A percentile compares a stretch with the other conserved stretches of the same genome.
These are phyloP conservation scores for Pseudogymnoascus sp. DNA, from an alignment of 2,329 filamentous ascomycete genomes.

Conservation along the genomic window DNA sequence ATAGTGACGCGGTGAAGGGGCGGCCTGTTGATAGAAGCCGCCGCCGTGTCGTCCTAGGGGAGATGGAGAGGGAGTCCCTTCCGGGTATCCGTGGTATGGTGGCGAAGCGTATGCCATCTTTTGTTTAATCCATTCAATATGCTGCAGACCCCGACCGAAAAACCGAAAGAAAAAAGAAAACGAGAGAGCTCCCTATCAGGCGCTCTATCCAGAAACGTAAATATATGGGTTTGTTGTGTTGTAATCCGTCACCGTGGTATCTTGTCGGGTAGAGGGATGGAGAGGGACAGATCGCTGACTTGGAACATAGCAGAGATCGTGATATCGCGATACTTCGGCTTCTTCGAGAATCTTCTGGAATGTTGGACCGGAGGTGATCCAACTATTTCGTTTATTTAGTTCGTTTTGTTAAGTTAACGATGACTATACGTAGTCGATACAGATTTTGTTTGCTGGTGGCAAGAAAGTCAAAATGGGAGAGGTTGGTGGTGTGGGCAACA, in stretches of 20 bases:
- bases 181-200: background rate
- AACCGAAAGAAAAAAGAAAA: slow-evolving; percentile 5
- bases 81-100: slow-evolving; percentile 25
- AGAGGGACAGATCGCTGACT: slow-evolving; percentile 7
- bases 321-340: background rate
- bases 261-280: slow-evolving; percentile 9
- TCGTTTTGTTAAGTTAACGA: background rate
- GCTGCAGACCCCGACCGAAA: slow-evolving; percentile 3
- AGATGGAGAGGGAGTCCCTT: slow-evolving; percentile 28
- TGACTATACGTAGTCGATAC: slow-evolving; percentile 7
- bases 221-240: slow-evolving; percentile 9
- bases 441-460: slow-evolving; percentile 7
- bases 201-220: slow-evolving; percentile 6
- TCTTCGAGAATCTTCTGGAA: background rate
- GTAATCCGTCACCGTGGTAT: slow-evolving; percentile 10
- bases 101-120: slow-evolving; percentile 13
- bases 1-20: slow-evolving; percentile 22
- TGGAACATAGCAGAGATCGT: slow-evolving; percentile 9
- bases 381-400: background rate
- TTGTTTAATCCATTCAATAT: slow-evolving; percentile 8
- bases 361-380: slow-evolving; percentile 4
- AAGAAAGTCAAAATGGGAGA: background rate
- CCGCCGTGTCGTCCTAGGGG: slow-evolving; percentile 26
- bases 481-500: slow-evolving; percentile 5
- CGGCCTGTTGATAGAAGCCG: slow-evolving; percentile 22